Percentiles rank a stretch among this genome's conserved stretches.
phyloP scores from a whole-genome alignment of 1,284 basidiomycete genomes.

The Leccinum pallidistipes region DNA sequence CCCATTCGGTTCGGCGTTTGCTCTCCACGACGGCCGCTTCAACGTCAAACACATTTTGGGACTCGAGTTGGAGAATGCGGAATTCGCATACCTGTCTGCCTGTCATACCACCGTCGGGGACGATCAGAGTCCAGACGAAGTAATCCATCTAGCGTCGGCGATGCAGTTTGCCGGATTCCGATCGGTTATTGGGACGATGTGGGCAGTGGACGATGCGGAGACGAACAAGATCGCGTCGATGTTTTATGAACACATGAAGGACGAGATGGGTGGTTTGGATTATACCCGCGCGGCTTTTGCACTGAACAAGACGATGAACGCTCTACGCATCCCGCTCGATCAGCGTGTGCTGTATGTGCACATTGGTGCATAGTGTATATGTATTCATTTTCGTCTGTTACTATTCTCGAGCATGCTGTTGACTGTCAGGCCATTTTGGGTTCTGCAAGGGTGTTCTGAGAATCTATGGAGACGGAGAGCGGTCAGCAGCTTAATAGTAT shows the following conservation, averaged over 20 bases:
- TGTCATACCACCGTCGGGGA: background rate
- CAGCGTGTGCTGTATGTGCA: background rate
- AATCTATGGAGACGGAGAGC: no score
- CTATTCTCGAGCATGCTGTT: background rate
- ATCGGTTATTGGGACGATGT: background rate
- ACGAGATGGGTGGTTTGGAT: background rate
- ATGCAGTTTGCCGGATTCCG: background rate
- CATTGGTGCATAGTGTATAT: background rate
- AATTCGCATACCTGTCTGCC: background rate
- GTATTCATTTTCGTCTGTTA: background rate
- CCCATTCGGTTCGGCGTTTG: background rate
- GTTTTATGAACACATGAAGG: background rate
- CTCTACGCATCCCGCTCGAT: background rate
- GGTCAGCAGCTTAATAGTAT: no score
- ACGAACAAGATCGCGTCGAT: background rate
- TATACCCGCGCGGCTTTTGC: background rate
- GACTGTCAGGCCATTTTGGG: background rate
- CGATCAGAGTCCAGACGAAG: background rate
- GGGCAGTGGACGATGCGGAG: background rate
- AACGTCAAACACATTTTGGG: background rate
- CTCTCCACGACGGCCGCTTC: background rate
- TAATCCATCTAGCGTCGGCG: background rate
- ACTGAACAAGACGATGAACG: background rate
- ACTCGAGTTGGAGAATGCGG: background rate
- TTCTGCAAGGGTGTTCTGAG: no score